Evolutionary conservation across 2,329 filamentous ascomycete species (phyloP), one percentile per base, ranked within the genome.

Genomic region (Pseudogymnoascus sp.): DNA sequence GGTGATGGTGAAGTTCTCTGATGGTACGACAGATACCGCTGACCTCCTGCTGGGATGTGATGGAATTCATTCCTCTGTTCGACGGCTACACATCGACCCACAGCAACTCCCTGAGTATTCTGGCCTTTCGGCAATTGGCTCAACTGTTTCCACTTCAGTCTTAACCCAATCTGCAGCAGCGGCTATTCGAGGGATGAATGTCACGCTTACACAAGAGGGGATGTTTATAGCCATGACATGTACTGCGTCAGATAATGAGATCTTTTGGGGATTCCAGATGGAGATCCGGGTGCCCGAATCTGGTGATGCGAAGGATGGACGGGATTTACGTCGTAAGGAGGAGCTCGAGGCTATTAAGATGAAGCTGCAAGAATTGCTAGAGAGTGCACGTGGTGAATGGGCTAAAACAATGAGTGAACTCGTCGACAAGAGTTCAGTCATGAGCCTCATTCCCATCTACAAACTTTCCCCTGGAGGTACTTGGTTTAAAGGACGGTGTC

Each of bases 31-130:
- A 0, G 71, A 64, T 1, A 69, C 64, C 0, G 77, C 79, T 0
- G 64, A 71, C 0, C 68, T 80, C 8, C 74, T 85, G 0, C 71
- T 84, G 12, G 81, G 80, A 0, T 79, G 80, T 0, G 81, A 85
- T 60, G 81, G 82, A 2, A 84, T 84, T 54, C 79, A 84, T 66
- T 83, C 80, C 0, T 72, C 71, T 0, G 79, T 84, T 0, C 75
- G 81, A 35, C 30, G 20, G 25, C 54, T 34, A 35, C 11, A 35
- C 32, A 12, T 35, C 32, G 32, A 35, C 32, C 7, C 32, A 11
- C 32, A 35, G 7, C 32, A 35, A 35, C 32, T 35, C 32, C 32
- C 32, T 35, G 32, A 35, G 32, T 35, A 35, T 35, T 35, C 32
- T 35, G 32, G 32, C 6, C 32, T 35, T 35, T 35, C 32, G 32